phyloP scores from a whole-genome alignment of 78 protist genomes.

The Dictyostelium firmibasis region DNA sequence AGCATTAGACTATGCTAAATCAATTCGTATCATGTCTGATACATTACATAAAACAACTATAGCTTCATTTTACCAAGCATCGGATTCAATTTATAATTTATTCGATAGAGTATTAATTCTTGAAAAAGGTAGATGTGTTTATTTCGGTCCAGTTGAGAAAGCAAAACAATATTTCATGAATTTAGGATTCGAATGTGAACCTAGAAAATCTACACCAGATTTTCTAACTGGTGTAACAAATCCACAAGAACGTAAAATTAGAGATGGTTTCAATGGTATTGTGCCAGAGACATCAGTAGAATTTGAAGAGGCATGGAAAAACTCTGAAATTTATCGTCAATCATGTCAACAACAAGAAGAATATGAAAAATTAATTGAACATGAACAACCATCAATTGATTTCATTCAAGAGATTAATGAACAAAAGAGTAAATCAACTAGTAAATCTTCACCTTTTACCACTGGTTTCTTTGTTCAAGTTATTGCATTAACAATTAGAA shows the following conservation, averaged over 20 bases:
- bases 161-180: conserved; percentile 39
- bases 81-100: conserved; percentile 37
- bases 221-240: conserved; percentile 61
- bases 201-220: conserved; percentile 45
- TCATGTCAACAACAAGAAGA: not conserved
- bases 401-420: conserved; percentile 32
- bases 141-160: conserved; percentile 20
- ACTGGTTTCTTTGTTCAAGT: conserved; percentile 51
- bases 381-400: conserved; percentile 33
- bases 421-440: conserved; percentile 4
- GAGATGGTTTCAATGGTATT: conserved; percentile 61
- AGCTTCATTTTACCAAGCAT: conserved; percentile 63
- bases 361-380: conserved; percentile 15
- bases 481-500: conserved; percentile 44
- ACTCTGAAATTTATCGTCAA: conserved; percentile 25
- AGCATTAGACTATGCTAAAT: conserved; percentile 59
- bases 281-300: conserved; percentile 50
- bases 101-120: conserved; percentile 33
- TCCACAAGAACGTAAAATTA: conserved; percentile 65
- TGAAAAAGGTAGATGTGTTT: conserved; percentile 70
- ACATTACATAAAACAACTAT: conserved; percentile 39
- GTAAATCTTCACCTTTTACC: conserved; percentile 31
- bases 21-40: conserved; percentile 48
- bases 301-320: conserved; percentile 35
- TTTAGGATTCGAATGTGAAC: conserved; percentile 61